These are phyloP conservation scores for Dendrobium officinale DNA, from an alignment of 106 monocot genomes.

Conservation along the genomic window DNA sequence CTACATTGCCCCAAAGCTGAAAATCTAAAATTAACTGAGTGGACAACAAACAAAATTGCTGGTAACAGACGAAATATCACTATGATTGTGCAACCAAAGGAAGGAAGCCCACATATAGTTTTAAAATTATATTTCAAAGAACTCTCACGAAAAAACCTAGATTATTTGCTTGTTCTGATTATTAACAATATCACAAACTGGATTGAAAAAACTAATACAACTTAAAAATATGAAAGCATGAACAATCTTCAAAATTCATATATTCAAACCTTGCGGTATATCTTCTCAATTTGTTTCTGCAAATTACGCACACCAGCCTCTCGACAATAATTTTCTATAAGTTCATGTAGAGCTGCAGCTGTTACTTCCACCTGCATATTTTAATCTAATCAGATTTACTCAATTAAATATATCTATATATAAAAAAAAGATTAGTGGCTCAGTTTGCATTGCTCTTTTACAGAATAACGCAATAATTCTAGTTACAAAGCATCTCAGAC, in stretches of 20 bases:
- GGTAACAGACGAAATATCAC: background rate
- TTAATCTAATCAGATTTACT: conserved; percentile 3
- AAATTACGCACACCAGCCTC: conserved; percentile 28
- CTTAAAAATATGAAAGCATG: background rate
- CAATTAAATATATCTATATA: conserved; percentile 3
- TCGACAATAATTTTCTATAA: conserved; percentile 27
- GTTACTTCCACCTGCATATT: conserved; percentile 47
- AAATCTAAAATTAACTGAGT: background rate
- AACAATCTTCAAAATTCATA: background rate
- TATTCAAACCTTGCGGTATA: conserved; percentile 27
- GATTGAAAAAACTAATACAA: background rate
- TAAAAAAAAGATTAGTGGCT: too few species aligned
- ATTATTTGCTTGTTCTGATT: background rate
- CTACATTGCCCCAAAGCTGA: background rate
- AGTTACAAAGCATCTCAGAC: background rate
- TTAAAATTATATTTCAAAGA: background rate
- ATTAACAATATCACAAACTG: background rate
- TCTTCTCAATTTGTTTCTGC: conserved; percentile 31
- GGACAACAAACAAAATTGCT: background rate
- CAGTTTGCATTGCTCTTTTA: background rate
- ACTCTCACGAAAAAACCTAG: background rate
- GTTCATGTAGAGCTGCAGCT: conserved; percentile 20
- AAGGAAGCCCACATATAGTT: background rate
- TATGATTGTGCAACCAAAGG: background rate
- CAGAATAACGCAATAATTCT: background rate